phyloP scores from a whole-genome alignment of 768 basidiomycete species.

The Rhizopogon vulgaris region DNA sequence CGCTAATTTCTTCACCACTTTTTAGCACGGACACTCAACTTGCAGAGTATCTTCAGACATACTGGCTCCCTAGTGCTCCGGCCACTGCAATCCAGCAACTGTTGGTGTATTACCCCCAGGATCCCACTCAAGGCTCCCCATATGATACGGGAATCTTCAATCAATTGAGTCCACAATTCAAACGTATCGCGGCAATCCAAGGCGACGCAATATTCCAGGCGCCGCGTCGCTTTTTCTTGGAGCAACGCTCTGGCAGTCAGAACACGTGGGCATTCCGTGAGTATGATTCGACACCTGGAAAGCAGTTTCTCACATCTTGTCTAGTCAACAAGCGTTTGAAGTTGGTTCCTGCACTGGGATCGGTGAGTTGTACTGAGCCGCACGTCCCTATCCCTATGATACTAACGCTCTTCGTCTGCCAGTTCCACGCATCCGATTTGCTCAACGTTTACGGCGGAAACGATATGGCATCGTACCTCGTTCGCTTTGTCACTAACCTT shows the following conservation, averaged over 20 bases:
- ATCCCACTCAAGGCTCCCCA: conserved; percentile 41
- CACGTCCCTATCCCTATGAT: background rate
- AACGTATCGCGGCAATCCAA: conserved; percentile 41
- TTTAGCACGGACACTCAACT: conserved; percentile 17
- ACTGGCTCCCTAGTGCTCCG: conserved; percentile 21
- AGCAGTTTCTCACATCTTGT: background rate
- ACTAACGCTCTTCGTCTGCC: background rate
- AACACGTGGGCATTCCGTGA: conserved; percentile 30
- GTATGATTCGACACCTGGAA: background rate
- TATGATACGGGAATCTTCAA: conserved; percentile 41
- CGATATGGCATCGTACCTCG: conserved; percentile 34
- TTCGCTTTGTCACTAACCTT: conserved; percentile 16
- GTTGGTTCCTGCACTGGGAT: conserved; percentile 34
- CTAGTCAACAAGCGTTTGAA: conserved; percentile 44
- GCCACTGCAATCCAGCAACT: conserved; percentile 18
- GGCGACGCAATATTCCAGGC: conserved; percentile 47
- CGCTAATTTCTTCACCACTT: background rate
- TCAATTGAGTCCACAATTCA: conserved; percentile 40
- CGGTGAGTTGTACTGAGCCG: conserved; percentile 24
- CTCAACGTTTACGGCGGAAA: conserved; percentile 34
- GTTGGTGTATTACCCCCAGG: conserved; percentile 26
- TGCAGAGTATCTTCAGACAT: conserved; percentile 9
- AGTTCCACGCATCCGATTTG: conserved; percentile 41
- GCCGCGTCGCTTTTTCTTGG: conserved; percentile 40
- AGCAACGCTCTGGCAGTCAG: conserved; percentile 29